These are phyloP conservation scores for Strombidium stylifer DNA, from an alignment of 73 alveolate species.

Conservation along the genomic window DNA sequence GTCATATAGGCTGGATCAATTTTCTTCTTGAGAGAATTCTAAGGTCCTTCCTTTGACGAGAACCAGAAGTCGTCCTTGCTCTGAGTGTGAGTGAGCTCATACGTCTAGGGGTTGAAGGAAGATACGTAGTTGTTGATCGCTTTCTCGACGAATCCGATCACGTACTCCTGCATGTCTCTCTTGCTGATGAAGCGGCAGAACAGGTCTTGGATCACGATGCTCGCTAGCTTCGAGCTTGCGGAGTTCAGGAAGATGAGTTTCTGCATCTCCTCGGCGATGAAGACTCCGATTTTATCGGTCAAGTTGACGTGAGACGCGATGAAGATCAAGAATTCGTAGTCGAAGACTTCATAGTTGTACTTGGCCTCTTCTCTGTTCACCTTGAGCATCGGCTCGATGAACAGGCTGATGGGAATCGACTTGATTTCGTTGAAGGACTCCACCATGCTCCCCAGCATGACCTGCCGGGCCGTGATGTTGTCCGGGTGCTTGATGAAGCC, in stretches of 20 bases:
- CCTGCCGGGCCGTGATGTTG: conserved; percentile 84
- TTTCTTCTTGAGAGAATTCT: too few species aligned
- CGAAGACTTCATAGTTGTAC: conserved; percentile 87
- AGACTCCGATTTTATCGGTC: conserved; percentile 86
- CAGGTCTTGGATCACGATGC: conserved; percentile 65
- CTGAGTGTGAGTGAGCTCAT: too few species aligned
- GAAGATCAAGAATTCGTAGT: conserved; percentile 87
- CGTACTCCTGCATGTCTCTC: conserved; percentile 69
- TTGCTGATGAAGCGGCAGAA: conserved; percentile 61
- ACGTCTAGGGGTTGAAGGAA: too few species aligned
- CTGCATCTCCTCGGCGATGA: conserved; percentile 86
- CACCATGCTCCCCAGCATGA: conserved; percentile 78
- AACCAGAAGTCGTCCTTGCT: too few species aligned
- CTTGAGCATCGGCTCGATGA: conserved; percentile 93
- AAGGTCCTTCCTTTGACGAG: too few species aligned
- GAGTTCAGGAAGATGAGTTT: conserved; percentile 81
- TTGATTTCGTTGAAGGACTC: conserved; percentile 69
- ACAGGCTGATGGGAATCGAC: conserved; percentile 91
- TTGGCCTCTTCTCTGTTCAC: conserved; percentile 81
- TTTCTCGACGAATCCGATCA: too few species aligned
- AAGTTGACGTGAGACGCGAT: conserved; percentile 92
- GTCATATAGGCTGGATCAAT: too few species aligned
- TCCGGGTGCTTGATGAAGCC: conserved; percentile 90
- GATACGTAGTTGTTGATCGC: too few species aligned
- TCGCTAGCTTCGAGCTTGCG: conserved; percentile 61